Conservation (phyloP, 2,329 filamentous ascomycete genomes). For the Blastomyces silverae region DNA sequence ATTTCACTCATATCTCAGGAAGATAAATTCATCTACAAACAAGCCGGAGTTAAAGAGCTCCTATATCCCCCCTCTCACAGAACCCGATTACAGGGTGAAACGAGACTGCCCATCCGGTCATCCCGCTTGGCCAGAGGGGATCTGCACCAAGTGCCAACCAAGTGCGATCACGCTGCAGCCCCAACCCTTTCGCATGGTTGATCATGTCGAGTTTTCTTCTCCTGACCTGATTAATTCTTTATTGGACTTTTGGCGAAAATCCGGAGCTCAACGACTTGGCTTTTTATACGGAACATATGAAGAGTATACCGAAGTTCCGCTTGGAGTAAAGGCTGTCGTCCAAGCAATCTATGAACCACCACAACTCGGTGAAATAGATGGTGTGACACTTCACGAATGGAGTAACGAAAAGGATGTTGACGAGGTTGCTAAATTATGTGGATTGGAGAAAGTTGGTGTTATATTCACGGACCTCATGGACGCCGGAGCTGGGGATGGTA, state of each 20-base stretch:
- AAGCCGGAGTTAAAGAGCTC: constrained; percentile 89
- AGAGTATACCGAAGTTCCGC: constrained; percentile 84
- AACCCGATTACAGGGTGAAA: constrained; percentile 86
- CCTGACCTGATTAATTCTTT: constrained; percentile 80
- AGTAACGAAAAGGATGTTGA: constrained; percentile 76
- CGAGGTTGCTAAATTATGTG: constrained; percentile 71
- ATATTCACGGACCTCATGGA: constrained; percentile 92
- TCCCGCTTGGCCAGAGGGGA: constrained; percentile 87
- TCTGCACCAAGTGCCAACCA: constrained; percentile 96
- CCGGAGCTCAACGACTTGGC: constrained; percentile 75
- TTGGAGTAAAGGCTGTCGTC: constrained; percentile 91
- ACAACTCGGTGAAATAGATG: constrained; percentile 81
- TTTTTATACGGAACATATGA: constrained; percentile 87
- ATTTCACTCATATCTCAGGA: constrained; percentile 88
- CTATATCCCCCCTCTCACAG: constrained; percentile 89
- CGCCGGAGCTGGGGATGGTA: constrained; percentile 71
- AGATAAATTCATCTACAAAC: constrained; percentile 93
- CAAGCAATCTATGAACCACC: constrained; percentile 97
- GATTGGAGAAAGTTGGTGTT: constrained; percentile 79
- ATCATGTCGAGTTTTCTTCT: constrained; percentile 93
- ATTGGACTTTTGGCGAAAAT: constrained; percentile 84
- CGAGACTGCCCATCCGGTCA: constrained; percentile 88
- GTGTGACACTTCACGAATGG: constrained; percentile 78
- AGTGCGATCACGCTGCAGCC: constrained; percentile 93
- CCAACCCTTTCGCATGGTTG: constrained; percentile 91